Conservation (phyloP, 768 basidiomycete species). For the Lactarius hatsudake region DNA sequence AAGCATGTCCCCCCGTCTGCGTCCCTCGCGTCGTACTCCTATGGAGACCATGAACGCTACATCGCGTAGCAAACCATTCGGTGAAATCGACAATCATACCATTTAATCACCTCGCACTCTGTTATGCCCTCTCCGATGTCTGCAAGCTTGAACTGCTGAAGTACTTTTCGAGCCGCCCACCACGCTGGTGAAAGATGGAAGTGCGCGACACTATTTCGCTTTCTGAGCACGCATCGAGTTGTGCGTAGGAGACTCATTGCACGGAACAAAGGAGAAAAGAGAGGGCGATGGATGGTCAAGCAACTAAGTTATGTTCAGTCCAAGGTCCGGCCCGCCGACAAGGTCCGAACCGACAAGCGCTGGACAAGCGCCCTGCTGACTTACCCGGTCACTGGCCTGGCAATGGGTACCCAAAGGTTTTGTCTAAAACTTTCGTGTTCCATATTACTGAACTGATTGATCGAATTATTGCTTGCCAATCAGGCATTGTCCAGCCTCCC, state of each 20-base stretch:
- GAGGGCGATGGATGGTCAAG: neutral
- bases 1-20: neutral
- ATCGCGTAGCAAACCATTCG: neutral
- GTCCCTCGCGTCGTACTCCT: neutral
- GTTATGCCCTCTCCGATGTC: conserved; percentile 92
- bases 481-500: no score
- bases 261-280: neutral
- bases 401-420: no score
- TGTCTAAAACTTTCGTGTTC: no score
- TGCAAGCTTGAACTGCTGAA: conserved; percentile 72
- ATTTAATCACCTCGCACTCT: conserved; percentile 85
- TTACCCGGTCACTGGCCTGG: no score
- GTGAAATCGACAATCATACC: conserved; percentile 46
- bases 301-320: neutral
- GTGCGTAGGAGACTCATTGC: conserved; percentile 18
- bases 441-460: no score
- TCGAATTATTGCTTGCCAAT: no score
- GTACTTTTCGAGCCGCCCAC: conserved; percentile 36
- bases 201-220: neutral
- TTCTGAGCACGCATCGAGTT: conserved; percentile 9
- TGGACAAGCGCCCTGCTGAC: no score
- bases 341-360: neutral
- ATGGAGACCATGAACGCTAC: neutral
- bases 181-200: conserved; percentile 39
- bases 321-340: neutral